These are phyloP conservation scores for Escovopsis sp. DNA, from an alignment of 2,329 filamentous ascomycete species.

Conservation along the genomic window DNA sequence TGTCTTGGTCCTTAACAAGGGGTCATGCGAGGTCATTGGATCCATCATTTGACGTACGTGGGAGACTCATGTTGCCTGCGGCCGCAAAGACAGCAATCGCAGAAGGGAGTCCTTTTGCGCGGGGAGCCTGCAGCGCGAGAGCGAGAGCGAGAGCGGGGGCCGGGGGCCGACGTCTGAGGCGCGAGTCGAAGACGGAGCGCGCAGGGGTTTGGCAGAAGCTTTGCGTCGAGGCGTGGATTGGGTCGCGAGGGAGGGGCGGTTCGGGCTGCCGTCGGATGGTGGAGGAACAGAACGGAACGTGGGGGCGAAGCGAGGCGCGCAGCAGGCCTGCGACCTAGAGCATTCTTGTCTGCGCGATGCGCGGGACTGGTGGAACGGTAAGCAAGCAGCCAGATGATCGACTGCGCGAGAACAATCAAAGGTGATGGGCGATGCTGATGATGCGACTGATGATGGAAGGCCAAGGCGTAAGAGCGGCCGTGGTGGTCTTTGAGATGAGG, in stretches of 20 bases:
- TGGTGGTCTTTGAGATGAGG: background rate
- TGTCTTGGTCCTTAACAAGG: too few species aligned
- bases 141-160: too few species aligned
- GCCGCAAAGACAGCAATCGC: background rate
- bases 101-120: background rate
- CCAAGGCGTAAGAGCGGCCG: too few species aligned
- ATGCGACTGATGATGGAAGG: too few species aligned
- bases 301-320: slow-evolving; percentile 2
- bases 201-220: too few species aligned
- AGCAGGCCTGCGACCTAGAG: slow-evolving; percentile 6
- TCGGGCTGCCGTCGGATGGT: background rate
- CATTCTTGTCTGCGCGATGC: slow-evolving; percentile 6
- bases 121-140: background rate
- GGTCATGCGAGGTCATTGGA: too few species aligned
- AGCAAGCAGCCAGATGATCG: background rate
- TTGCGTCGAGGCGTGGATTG: too few species aligned
- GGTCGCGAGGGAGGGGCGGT: too few species aligned
- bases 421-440: too few species aligned
- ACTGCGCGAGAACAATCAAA: too few species aligned
- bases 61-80: slow-evolving; percentile 10
- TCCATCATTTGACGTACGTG: slow-evolving; percentile 10
- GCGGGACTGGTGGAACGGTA: background rate
- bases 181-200: too few species aligned
- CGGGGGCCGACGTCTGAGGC: too few species aligned
- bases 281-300: background rate